Evolutionary conservation across 1,139 yeast species (phyloP).

Genomic region (Insectozyma bohioensis): DNA sequence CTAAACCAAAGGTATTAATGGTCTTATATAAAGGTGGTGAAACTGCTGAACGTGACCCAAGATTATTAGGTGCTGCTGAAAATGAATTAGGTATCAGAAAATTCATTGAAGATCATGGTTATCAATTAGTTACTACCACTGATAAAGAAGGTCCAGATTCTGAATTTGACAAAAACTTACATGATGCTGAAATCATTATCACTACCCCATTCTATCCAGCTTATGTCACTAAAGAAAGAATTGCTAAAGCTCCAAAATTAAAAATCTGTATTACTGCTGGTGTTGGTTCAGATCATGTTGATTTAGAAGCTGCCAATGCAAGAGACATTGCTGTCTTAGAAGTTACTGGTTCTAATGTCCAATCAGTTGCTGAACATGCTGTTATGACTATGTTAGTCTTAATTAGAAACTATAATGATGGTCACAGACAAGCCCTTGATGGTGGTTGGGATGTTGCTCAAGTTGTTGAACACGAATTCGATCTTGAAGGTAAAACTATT

Average conservation of each 20-base stretch:
- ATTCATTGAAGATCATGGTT: slow-evolving; percentile 67
- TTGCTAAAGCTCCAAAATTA: slow-evolving; percentile 70
- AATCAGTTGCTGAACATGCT: slow-evolving; percentile 81
- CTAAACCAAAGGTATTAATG: slow-evolving; percentile 9
- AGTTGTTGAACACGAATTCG: slow-evolving; percentile 70
- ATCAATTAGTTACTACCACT: slow-evolving; percentile 16
- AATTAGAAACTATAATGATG: slow-evolving; percentile 77
- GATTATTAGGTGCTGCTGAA: slow-evolving; percentile 21
- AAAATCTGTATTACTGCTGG: slow-evolving; percentile 79
- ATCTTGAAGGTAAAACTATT: slow-evolving; percentile 71
- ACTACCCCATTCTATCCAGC: slow-evolving; percentile 88
- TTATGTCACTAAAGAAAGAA: slow-evolving; percentile 64
- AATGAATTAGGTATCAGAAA: slow-evolving; percentile 50
- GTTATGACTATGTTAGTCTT: slow-evolving; percentile 70
- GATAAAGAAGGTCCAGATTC: slow-evolving; percentile 50
- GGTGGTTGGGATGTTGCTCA: slow-evolving; percentile 81
- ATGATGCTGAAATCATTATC: slow-evolving; percentile 64
- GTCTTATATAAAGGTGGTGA: slow-evolving; percentile 34
- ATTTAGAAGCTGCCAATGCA: slow-evolving; percentile 70
- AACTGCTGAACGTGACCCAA: slow-evolving; percentile 49
- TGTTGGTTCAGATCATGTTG: slow-evolving; percentile 83
- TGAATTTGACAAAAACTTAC: slow-evolving; percentile 10
- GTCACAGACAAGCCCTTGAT: slow-evolving; percentile 63
- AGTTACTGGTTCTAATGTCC: slow-evolving; percentile 82
- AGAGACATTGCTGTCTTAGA: slow-evolving; percentile 65